Percentiles rank a stretch among this genome's conserved stretches.
These are phyloP conservation scores for Beauveria pseudobassiana DNA, from an alignment of 2,329 filamentous ascomycete genomes.

Conservation along the genomic window DNA sequence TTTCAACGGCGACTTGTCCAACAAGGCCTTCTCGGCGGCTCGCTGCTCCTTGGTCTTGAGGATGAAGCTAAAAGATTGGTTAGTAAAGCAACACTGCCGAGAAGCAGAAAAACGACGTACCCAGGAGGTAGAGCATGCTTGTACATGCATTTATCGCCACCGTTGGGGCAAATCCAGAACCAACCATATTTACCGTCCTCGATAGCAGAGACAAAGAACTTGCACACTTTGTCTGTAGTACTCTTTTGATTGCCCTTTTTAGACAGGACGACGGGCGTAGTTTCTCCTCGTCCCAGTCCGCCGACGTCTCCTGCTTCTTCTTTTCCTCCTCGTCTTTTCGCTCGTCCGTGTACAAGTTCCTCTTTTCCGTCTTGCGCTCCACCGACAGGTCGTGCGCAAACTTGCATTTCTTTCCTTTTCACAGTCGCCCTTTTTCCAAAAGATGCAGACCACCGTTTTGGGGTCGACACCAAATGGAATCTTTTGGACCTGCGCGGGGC, in stretches of 20 bases:
- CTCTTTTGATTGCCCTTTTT: conserved; percentile 97
- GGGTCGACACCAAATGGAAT: conserved; percentile 96
- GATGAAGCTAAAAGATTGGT: conserved; percentile 59
- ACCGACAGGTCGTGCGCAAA: conserved; percentile 88
- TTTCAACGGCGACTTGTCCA: conserved; percentile 92
- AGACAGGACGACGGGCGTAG: conserved; percentile 78
- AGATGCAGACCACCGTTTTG: conserved; percentile 93
- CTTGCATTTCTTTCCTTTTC: conserved; percentile 97
- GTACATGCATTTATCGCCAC: conserved; percentile 97
- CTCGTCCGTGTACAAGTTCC: conserved; percentile 79
- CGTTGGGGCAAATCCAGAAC: conserved; percentile 98
- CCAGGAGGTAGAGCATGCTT: conserved; percentile 91
- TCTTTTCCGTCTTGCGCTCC: conserved; percentile 90
- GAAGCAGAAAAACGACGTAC: conserved; percentile 44
- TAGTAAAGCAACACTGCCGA: conserved; percentile 17
- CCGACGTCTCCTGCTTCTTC: conserved; percentile 88
- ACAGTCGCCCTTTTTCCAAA: conserved; percentile 94
- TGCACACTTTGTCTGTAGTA: conserved; percentile 97
- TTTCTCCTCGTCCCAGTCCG: conserved; percentile 97
- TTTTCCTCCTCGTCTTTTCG: conserved; percentile 62
- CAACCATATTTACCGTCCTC: conserved; percentile 98
- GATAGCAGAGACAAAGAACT: conserved; percentile 93
- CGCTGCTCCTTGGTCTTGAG: conserved; percentile 97
- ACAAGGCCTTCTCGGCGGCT: conserved; percentile 86
- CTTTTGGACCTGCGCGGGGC: conserved; percentile 92